Evolutionary conservation across 2,329 filamentous ascomycete species (phyloP), one percentile per base, ranked within the genome.

Genomic region (Botrytis fragariae): DNA sequence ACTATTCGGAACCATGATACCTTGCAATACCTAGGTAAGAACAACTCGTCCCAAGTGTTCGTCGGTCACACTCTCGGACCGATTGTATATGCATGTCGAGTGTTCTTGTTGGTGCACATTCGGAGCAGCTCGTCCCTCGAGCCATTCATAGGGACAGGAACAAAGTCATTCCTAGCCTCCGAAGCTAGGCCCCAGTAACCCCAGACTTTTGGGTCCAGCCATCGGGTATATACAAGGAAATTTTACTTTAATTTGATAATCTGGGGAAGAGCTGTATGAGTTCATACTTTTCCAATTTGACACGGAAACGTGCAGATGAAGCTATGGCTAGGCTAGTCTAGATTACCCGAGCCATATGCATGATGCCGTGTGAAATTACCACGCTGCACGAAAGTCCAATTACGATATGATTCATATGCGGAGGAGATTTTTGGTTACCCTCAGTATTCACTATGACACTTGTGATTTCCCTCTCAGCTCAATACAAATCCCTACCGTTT

Each of bases 41-140:
- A 32, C 48, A 54, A 14, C 6, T 39, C n/a, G 37, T 51, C 45
- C 61, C 35, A 72, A 54, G n/a, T 35, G 16, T 60, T 45, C 39
- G 25, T 69, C 63, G 63, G 51, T 60, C 71, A 61, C 18, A 69
- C 18, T 57, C 48, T 72, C 71, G 71, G 71, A 65, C 71, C 71
- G 63, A 72, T 72, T 61, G 12, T 61, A n/a, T 29, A n/a, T 72
- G 22, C 63, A 69, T 32, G n/a, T 61, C 59, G 32, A 54, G 35
- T 54, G 39, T 35, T 35, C 39, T 48, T 20, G 44, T 42, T 57
- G 69, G 60, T 42, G 35, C 45, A 65, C 18, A n/a, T 32, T 37
- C 60, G 45, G 69, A 54, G 45, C 37, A 54, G 35, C 25, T 65
- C 29, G 22, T 72, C 60, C 35, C 35, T 48, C 64, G 25, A 54